Base-by-base conservation (phyloP, 2,329 filamentous ascomycete species). In the Emergomyces orientalis region DNA sequence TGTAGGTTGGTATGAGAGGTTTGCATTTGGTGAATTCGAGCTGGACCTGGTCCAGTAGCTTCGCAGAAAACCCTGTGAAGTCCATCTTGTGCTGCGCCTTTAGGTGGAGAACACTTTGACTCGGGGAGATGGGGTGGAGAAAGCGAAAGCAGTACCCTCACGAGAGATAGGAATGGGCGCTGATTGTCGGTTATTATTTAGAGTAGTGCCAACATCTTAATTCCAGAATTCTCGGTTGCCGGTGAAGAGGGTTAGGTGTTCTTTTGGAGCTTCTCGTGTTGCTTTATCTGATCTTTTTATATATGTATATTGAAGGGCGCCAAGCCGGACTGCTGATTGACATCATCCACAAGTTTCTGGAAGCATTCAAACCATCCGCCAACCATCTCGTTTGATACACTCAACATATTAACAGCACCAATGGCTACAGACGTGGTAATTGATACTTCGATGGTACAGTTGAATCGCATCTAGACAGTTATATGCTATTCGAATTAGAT, bases 401-500 rank as follows among this genome's bases (percentile, higher is more conserved):
- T 25, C 57, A 32, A 17, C 13, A 14, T 17, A 37, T 6, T 34
- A 59, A 45, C 41, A n/a, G 37, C 57, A 47, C 55, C 11, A 32
- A 93, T 94, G 90, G 81, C 89, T 34, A 91, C 88, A 64, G 86
- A 90, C 69, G 84, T 97, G 64, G 79, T 86, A 11, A 84, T 97
- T 60, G 89, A 96, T 69, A 97, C 93, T 63, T 87, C 88, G 62
- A 90, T 96, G 88, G 91, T 90, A 80, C 57, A 13, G 41, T 34
- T 30, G 8, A 47, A 43, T 58, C 14, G 17, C 8, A 34, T 22
- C 39, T 22, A 25, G n/a, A n/a, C 19, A 14, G 19, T 45, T 47
- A 63, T 58, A 34, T 27, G 43, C 39, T 51, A 60, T 45, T 32
- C 27, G 51, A 57, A 52, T 19, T 37, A 55, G 30, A 37, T 56